These are phyloP conservation scores for Alternaria consortialis DNA, from an alignment of 2,329 filamentous ascomycete species.

Conservation along the genomic window DNA sequence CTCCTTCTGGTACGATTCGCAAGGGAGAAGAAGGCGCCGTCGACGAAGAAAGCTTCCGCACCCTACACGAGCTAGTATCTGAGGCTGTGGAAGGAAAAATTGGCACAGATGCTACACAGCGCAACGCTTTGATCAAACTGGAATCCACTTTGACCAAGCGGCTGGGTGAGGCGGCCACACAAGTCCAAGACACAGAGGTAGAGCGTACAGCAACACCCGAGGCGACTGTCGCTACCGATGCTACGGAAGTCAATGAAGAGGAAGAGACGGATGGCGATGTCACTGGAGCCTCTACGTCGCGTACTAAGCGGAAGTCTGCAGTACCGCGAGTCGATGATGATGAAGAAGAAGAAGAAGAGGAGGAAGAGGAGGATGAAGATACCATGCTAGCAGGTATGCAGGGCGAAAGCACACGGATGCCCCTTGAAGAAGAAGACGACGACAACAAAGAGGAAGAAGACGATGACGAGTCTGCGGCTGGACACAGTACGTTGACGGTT, in stretches of 20 bases:
- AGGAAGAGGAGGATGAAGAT: constrained; percentile 44
- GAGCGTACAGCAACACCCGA: constrained; percentile 22
- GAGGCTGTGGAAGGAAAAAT: constrained; percentile 60
- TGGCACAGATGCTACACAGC: constrained; percentile 61
- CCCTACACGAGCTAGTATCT: constrained; percentile 56
- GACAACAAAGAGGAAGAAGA: constrained; percentile 33
- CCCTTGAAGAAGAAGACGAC: constrained; percentile 40
- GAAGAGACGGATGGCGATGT: constrained; percentile 20
- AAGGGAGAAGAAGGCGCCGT: constrained; percentile 26
- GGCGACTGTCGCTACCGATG: constrained; percentile 23
- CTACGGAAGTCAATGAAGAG: constrained; percentile 15
- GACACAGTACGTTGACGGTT: constrained; percentile 16
- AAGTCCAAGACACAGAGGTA: constrained; percentile 18
- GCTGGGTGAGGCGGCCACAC: constrained; percentile 50
- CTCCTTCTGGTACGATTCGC: constrained; percentile 60
- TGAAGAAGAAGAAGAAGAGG: constrained; percentile 30
- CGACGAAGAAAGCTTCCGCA: constrained; percentile 35
- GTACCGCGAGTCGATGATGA: constrained; percentile 16
- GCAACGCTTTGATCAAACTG: constrained; percentile 65
- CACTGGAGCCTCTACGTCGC: constrained; percentile 30
- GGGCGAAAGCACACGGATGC: constrained; percentile 47
- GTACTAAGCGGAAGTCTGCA: constrained; percentile 2
- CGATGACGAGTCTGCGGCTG: constrained; percentile 15
- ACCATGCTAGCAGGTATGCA: constrained; percentile 47
- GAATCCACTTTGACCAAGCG: constrained; percentile 62